phyloP scores from a whole-genome alignment of 768 basidiomycete species.

The Pholiota conissans region DNA sequence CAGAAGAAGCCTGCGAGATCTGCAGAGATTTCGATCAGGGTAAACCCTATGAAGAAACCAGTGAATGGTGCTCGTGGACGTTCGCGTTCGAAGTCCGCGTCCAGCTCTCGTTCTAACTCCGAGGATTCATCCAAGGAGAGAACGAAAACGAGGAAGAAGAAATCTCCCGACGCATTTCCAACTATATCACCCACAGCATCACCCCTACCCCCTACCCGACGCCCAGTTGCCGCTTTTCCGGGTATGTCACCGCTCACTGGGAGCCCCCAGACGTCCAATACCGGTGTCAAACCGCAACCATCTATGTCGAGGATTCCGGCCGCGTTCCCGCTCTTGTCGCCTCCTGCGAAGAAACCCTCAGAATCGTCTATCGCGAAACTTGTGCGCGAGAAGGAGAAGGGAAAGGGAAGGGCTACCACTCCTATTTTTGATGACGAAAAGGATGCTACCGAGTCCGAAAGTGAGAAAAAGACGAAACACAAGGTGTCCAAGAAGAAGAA shows the following conservation, averaged over 20 bases:
- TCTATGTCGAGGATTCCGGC: constrained; percentile 3
- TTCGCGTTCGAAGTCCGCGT: constrained; percentile 4
- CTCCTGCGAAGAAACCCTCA: constrained; percentile 6
- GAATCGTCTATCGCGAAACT: background rate
- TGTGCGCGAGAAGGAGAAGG: constrained; percentile 11
- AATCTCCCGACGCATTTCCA: constrained; percentile 6
- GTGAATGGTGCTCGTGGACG: background rate
- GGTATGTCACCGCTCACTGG: constrained; percentile 9
- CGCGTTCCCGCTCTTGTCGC: constrained; percentile 20
- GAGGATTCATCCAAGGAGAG: constrained; percentile 1
- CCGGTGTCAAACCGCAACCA: background rate
- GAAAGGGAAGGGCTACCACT: constrained; percentile 16
- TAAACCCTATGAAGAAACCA: background rate
- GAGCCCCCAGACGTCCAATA: background rate
- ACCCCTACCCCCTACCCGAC: background rate
- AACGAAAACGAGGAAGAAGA: constrained; percentile 3
- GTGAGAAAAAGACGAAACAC: constrained; percentile 8
- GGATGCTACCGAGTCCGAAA: constrained; percentile 4
- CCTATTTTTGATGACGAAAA: constrained; percentile 6
- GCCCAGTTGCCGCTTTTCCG: background rate
- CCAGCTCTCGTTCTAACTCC: constrained; percentile 3
- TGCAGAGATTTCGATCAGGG: background rate
- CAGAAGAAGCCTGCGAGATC: background rate
- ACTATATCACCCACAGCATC: background rate
- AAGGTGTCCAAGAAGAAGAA: constrained; percentile 12